Base-by-base conservation (phyloP, 805 yeast genomes). In the Starmerella bombicola region DNA sequence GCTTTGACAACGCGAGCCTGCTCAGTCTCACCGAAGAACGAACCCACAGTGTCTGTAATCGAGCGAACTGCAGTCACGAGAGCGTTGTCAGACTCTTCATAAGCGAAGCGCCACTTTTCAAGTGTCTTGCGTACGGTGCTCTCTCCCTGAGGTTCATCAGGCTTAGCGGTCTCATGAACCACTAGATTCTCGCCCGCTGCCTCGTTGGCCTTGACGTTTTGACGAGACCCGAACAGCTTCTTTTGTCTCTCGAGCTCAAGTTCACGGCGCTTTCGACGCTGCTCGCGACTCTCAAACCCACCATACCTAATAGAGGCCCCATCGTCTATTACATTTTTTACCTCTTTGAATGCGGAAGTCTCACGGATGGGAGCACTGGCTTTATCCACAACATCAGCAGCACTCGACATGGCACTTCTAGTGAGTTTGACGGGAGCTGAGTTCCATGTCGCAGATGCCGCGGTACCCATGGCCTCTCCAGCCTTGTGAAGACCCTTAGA, bases 11-110 rank as follows among this genome's bases (percentile, higher is more conserved):
- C 98, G 61, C 80, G 80, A 18, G 95, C 96, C 49, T 82, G 76
- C 66, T 91, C 99, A 28, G 97, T 91, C 65, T 91, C 99, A 30
- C 91, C 91, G 57, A 86, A 86, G 56, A 86, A 76, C 5, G 93
- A 84, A 37, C 91, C 78, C 42, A 91, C 65, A 57, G 83, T 80
- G 57, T 78, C 83, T 30, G 80, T 57, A 19, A 91, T 65, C 17
- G 88, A 80, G 65, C 98, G 76, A 40, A 91, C 63, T 30, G 80
- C 63, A 9, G 86, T 74, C 46, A 91, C 73, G 54, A 91, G 67
- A 7, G 95, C 95, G 61, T 91, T 91, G 54, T 88, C 97, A 40
- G 85, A 76, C 62, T 88, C 97, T 53, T 88, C 95, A 40, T 67
- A 60, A 56, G 71, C 77, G 46, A 73, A 72, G 58, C 74, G 78